Evolutionary conservation across 352 stramenopile species (phyloP), one percentile per base, ranked within the genome.

Genomic region (Nothophytophthora sp.): DNA sequence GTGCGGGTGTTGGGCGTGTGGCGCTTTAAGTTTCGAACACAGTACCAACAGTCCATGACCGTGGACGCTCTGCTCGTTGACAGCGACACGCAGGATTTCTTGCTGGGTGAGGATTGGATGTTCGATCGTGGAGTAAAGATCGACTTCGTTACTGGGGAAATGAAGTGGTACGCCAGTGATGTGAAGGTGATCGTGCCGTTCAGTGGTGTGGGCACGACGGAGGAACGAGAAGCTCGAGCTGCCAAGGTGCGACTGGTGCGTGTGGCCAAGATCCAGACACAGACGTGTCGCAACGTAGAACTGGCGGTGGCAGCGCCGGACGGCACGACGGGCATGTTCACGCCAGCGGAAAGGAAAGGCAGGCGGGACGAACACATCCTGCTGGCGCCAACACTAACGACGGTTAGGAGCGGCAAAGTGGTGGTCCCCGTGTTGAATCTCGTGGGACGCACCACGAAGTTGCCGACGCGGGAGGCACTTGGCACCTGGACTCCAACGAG

Each of bases 51-150:
- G 12, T 1, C 16, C 0, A 49, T 56, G 29, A 8, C 11, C 4
- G 49, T 50, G 5, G 22, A 56, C 3, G 22, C 38, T 1, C 5
- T 50, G 3, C 10, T 44, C 3, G 30, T 56, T 4, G 39, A 50
- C 0, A 9, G 49, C 3, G 38, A 4, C 0, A 10, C 38, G 1
- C 5, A 7, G 3, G 46, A 39, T 3, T 45, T 54, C 4, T 5
- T 54, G 18, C 22, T 54, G 0, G 35, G 38, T 2, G 38, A 48
- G 24, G 38, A 50, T 5, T 56, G 49, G 49, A 50, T 56, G 49
- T 12, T 33, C 0, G 0, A 22, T 0, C 19, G 34, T 1, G 49
- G 39, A 1, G 38, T 50, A 5, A 50, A 44, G 49, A 50, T 56
- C 5, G 49, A 50, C 23, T 50, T 56, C 38, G 27, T 18, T 1